Percentiles rank a stretch among this genome's conserved stretches.
phyloP scores from a whole-genome alignment of 2,329 filamentous ascomycete genomes.

The Pseudocercospora fuligena region DNA sequence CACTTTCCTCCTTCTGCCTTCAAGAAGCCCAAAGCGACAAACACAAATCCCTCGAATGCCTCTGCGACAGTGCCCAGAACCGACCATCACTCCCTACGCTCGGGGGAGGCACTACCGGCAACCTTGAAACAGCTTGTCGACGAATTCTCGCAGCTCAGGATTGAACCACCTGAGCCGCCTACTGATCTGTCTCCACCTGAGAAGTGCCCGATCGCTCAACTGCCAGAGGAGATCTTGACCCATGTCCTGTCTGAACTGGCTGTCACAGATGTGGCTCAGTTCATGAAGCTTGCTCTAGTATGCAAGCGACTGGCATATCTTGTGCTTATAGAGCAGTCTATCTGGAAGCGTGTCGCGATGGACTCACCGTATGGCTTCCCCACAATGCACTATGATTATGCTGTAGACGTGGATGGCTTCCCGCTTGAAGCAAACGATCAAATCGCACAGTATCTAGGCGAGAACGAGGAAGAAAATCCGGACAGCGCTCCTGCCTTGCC shows the following conservation, averaged over 20 bases:
- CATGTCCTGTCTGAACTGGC: slow-evolving; percentile 78
- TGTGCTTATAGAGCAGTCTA: slow-evolving; percentile 78
- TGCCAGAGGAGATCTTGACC: slow-evolving; percentile 84
- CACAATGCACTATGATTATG: slow-evolving; percentile 82
- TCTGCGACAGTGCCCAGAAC: slow-evolving; percentile 58
- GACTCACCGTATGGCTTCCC: slow-evolving; percentile 71
- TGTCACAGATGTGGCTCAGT: slow-evolving; percentile 73
- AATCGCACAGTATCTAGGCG: slow-evolving; percentile 32
- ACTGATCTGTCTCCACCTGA: slow-evolving; percentile 74
- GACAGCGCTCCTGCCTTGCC: slow-evolving; percentile 20
- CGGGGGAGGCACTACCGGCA: slow-evolving; percentile 51
- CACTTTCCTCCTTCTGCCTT: slow-evolving; percentile 10
- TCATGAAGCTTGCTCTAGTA: slow-evolving; percentile 75
- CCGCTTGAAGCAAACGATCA: slow-evolving; percentile 32
- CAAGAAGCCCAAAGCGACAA: slow-evolving; percentile 49
- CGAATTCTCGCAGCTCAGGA: slow-evolving; percentile 72
- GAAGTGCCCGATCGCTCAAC: slow-evolving; percentile 75
- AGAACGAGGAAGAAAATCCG: slow-evolving; percentile 25
- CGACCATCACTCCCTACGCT: slow-evolving; percentile 60
- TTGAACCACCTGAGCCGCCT: slow-evolving; percentile 68
- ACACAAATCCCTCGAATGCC: slow-evolving; percentile 49
- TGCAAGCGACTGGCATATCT: slow-evolving; percentile 89
- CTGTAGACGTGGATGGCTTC: slow-evolving; percentile 61
- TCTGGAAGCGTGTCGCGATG: slow-evolving; percentile 77
- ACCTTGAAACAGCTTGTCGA: slow-evolving; percentile 70